Conservation (phyloP, 306 rosid genomes). For the Citrullus amarus region DNA sequence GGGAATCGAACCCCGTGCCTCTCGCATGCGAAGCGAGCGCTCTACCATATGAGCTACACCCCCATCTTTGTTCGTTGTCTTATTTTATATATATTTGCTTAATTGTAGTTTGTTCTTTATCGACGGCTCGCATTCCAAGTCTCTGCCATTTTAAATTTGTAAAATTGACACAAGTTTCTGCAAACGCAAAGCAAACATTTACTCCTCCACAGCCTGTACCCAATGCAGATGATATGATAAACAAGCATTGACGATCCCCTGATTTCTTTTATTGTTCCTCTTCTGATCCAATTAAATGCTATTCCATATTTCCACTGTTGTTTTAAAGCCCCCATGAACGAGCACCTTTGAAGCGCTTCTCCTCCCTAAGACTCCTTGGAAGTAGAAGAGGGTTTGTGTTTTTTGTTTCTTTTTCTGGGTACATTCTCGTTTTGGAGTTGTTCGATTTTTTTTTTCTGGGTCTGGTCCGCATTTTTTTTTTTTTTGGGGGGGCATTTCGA, state of each 20-base stretch:
- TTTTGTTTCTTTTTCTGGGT: not conserved
- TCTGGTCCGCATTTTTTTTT: not conserved
- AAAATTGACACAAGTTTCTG: constrained; percentile 16
- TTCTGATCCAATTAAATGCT: not conserved
- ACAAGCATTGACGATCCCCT: not conserved
- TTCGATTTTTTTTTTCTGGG: not conserved
- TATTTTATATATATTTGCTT: rapidly evolving
- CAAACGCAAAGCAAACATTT: not conserved
- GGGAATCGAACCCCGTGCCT: constrained; percentile 16
- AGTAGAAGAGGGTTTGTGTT: not conserved
- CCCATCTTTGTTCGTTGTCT: constrained; percentile 1
- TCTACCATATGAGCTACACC: constrained; percentile 91
- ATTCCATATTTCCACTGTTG: not conserved
- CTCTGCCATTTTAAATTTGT: constrained; percentile 10
- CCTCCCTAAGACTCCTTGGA: not conserved
- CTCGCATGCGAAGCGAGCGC: constrained; percentile 33
- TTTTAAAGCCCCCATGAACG: not conserved
- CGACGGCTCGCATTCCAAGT: constrained; percentile 34
- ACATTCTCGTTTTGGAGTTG: not conserved
- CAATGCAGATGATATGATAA: not conserved
- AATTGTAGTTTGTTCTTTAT: not conserved
- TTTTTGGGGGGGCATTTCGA: not conserved
- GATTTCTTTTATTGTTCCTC: not conserved
- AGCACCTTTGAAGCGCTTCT: not conserved
- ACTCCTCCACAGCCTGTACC: constrained; percentile 13